Evolutionary conservation across 179 eudicot species (phyloP).

Genomic region (Drosera spatulata): DNA sequence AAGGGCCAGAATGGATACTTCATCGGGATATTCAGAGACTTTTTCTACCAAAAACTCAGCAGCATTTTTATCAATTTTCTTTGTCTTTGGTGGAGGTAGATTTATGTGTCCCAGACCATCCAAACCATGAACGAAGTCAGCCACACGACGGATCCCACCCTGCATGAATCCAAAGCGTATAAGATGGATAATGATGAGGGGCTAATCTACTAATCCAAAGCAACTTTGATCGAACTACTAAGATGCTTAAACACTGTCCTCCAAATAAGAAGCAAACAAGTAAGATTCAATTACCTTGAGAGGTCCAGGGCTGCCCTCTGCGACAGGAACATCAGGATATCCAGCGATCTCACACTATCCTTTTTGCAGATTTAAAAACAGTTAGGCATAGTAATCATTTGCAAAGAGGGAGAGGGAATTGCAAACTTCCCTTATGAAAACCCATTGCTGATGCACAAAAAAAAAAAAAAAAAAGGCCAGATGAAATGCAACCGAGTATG

Average conservation of each 20-base stretch:
- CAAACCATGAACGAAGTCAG: conserved; percentile 79
- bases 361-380: conserved; percentile 38
- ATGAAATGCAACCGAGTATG: conserved; percentile 13
- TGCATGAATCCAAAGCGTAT: conserved; percentile 13
- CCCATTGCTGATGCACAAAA: too few relatives aligned
- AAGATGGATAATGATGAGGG: not conserved
- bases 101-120: conserved; percentile 65
- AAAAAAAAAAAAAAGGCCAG: too few relatives aligned
- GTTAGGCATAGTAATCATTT: conserved; percentile 20
- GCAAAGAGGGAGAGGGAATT: not conserved
- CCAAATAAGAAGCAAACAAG: not conserved
- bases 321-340: conserved; percentile 69
- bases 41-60: conserved; percentile 84
- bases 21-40: conserved; percentile 82
- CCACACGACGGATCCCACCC: conserved; percentile 73
- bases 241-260: not conserved
- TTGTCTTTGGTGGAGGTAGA: conserved; percentile 44
- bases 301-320: conserved; percentile 80
- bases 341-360: conserved; percentile 99
- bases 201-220: not conserved
- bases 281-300: conserved; percentile 43
- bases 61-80: conserved; percentile 55
- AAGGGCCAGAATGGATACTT: conserved; percentile 81
- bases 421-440: too few relatives aligned
- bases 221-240: not conserved